phyloP scores from a whole-genome alignment of 2,329 filamentous ascomycete genomes.

The Falciphora oryzae region DNA sequence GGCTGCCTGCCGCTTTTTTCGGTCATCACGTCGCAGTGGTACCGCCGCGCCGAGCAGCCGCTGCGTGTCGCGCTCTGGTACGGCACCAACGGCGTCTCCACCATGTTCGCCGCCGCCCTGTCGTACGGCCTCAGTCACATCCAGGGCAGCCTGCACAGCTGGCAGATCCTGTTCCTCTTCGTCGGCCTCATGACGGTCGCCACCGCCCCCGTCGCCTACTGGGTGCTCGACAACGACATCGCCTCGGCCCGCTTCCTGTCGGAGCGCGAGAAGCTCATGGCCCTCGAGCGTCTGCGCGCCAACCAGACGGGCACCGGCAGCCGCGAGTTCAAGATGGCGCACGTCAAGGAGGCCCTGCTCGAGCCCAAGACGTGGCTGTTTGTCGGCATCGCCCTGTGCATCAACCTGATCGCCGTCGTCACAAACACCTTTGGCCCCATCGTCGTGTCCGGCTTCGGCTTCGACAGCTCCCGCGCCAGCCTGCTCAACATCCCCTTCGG shows the following conservation, averaged over 20 bases:
- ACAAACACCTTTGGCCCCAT: slow-evolving; percentile 61
- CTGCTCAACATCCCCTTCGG: slow-evolving; percentile 65
- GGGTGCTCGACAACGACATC: slow-evolving; percentile 54
- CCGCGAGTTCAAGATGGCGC: slow-evolving; percentile 61
- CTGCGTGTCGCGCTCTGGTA: slow-evolving; percentile 63
- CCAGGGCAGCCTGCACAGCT: slow-evolving; percentile 26
- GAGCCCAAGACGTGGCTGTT: slow-evolving; percentile 54
- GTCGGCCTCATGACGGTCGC: slow-evolving; percentile 55
- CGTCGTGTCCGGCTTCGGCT: slow-evolving; percentile 55
- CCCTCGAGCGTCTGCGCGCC: slow-evolving; percentile 63
- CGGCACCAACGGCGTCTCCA: slow-evolving; percentile 52
- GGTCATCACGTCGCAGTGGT: slow-evolving; percentile 43
- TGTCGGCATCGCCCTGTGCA: slow-evolving; percentile 52
- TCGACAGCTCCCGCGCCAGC: slow-evolving; percentile 50
- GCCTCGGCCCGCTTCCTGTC: slow-evolving; percentile 51
- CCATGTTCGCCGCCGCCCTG: slow-evolving; percentile 48
- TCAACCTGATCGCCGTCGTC: slow-evolving; percentile 60
- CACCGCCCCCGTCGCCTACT: slow-evolving; percentile 53
- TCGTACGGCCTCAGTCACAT: slow-evolving; percentile 55
- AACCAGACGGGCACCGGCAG: slow-evolving; percentile 74
- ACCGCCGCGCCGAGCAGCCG: slow-evolving; percentile 50
- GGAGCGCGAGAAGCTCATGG: slow-evolving; percentile 60
- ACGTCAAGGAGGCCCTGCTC: slow-evolving; percentile 47
- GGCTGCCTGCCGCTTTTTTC: slow-evolving; percentile 39
- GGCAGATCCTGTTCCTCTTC: slow-evolving; percentile 53